Percentiles rank a stretch among this genome's conserved stretches.
Conservation (phyloP, 495 filamentous ascomycete species). For the Aspergillus nanangensis region DNA sequence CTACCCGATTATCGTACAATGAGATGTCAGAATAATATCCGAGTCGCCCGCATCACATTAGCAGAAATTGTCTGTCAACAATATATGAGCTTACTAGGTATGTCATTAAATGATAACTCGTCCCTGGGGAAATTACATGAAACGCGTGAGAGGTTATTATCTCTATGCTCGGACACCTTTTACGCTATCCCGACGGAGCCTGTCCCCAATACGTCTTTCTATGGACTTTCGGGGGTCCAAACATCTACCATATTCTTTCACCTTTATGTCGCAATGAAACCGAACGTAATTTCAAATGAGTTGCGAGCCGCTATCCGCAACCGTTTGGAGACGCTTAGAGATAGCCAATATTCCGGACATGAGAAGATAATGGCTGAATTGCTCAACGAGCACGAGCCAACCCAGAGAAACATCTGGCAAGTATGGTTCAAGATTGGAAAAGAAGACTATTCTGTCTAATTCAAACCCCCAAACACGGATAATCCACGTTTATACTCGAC, state of each 20-base stretch:
- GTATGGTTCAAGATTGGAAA: slow-evolving; percentile 2
- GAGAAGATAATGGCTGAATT: neutral
- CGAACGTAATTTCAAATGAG: neutral
- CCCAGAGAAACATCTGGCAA: slow-evolving; percentile 1
- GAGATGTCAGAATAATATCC: slow-evolving; percentile 3
- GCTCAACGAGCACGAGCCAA: neutral
- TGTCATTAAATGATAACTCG: neutral
- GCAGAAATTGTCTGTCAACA: slow-evolving; percentile 1
- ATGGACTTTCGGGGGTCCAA: neutral
- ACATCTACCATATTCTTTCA: slow-evolving; percentile 1
- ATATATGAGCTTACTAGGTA: neutral
- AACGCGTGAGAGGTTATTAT: neutral
- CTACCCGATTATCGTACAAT: neutral
- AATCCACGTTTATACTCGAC: too few species aligned
- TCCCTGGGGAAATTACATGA: neutral
- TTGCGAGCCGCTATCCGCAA: neutral
- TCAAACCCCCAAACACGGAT: too few species aligned
- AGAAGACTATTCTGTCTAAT: slow-evolving; percentile 2
- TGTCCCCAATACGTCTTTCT: neutral
- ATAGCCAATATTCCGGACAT: neutral
- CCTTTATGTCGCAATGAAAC: slow-evolving; percentile 1
- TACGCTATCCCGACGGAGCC: neutral
- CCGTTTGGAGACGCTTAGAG: neutral
- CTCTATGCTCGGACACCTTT: neutral
- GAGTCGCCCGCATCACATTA: neutral